phyloP scores from a whole-genome alignment of 208 protist species.

The Trypanosoma grayi region DNA sequence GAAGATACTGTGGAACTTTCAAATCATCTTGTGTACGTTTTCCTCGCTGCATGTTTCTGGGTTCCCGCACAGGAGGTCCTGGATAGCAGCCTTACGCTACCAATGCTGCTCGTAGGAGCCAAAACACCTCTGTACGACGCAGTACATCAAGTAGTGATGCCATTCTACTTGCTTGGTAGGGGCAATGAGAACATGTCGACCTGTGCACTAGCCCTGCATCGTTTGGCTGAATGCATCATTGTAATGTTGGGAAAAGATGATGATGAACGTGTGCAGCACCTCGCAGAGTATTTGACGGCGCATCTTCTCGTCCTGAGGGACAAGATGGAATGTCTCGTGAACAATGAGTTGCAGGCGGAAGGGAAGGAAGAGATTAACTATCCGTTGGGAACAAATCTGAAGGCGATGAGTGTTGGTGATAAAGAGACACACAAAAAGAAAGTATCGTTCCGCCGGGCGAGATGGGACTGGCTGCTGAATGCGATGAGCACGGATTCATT shows the following conservation, averaged over 20 bases:
- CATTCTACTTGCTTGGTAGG: conserved; percentile 14
- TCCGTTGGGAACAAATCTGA: background rate
- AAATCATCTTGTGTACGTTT: conserved; percentile 9
- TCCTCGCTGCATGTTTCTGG: conserved; percentile 20
- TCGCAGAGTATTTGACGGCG: conserved; percentile 9
- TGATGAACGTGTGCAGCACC: conserved; percentile 10
- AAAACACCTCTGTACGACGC: conserved; percentile 16
- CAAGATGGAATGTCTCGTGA: conserved; percentile 14
- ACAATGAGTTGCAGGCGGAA: conserved; percentile 2
- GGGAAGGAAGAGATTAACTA: background rate
- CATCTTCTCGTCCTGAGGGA: conserved; percentile 4
- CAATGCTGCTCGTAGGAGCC: conserved; percentile 13
- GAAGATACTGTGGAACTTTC: conserved; percentile 5
- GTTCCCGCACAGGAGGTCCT: conserved; percentile 9
- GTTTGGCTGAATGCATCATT: conserved; percentile 25
- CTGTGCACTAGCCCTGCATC: conserved; percentile 18
- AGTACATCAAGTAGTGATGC: conserved; percentile 14
- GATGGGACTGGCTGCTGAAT: conserved; percentile 25
- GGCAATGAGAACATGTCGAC: conserved; percentile 4
- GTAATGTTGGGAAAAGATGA: conserved; percentile 10
- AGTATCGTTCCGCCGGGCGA: background rate
- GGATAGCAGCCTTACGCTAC: conserved; percentile 15
- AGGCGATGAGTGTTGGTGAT: background rate
- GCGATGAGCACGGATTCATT: conserved; percentile 5
- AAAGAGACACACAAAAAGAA: background rate